Conservation (phyloP, 176 grass and related monocot genomes). For the Lolium rigidum region DNA sequence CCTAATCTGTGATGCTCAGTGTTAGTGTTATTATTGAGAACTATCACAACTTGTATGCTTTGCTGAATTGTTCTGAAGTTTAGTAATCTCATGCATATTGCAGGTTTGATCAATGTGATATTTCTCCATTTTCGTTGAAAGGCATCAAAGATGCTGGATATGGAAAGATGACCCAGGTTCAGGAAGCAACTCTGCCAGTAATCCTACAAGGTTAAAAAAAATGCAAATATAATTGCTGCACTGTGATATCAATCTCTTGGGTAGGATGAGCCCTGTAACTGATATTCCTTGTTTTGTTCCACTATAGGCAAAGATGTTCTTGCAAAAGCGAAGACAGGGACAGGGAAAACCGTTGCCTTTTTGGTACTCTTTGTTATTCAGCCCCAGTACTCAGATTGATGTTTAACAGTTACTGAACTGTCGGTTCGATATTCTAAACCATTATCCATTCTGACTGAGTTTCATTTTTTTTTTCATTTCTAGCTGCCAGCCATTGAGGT, state of each 20-base stretch:
- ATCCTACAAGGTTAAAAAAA: slow-evolving; percentile 62
- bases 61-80: not conserved
- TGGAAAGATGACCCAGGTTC: slow-evolving; percentile 80
- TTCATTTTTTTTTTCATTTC: slow-evolving; percentile 34
- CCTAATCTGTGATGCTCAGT: not conserved
- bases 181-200: slow-evolving; percentile 73
- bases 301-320: slow-evolving; percentile 91
- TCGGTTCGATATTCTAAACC: not conserved
- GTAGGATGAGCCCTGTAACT: not conserved
- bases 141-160: slow-evolving; percentile 72
- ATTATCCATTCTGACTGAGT: slow-evolving; percentile 41
- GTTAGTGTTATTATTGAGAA: slow-evolving; percentile 6
- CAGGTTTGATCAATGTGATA: slow-evolving; percentile 75
- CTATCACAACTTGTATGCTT: not conserved
- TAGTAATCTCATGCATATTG: slow-evolving; percentile 4
- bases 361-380: slow-evolving; percentile 66
- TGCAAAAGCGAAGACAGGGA: slow-evolving; percentile 98
- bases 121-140: slow-evolving; percentile 65
- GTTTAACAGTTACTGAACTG: slow-evolving; percentile 28
- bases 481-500: slow-evolving; percentile 95
- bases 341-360: slow-evolving; percentile 98
- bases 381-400: slow-evolving; percentile 29
- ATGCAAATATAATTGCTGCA: slow-evolving; percentile 4
- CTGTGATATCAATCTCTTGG: not conserved
- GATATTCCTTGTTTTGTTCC: slow-evolving; percentile 34